Conservation (phyloP, 306 rosid genomes). For the Cicer pinnatifidum region DNA sequence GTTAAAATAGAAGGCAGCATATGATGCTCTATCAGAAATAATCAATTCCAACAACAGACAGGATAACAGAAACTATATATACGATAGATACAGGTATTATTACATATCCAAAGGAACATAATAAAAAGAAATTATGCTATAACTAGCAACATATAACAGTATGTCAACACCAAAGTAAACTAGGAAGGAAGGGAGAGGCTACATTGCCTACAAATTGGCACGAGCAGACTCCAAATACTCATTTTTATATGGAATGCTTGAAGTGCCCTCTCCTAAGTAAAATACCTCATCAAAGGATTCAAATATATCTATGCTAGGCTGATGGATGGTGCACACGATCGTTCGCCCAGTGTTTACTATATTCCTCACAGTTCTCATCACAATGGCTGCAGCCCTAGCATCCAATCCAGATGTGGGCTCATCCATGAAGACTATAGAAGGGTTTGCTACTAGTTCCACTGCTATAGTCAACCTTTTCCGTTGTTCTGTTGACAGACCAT, state of each 20-base stretch:
- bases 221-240: slow-evolving; percentile 11
- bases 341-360: slow-evolving; percentile 96
- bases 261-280: slow-evolving; percentile 22
- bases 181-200: not conserved
- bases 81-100: not conserved
- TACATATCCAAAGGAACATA: not conserved
- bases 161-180: not conserved
- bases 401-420: slow-evolving; percentile 99
- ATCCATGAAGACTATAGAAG: slow-evolving; percentile 96
- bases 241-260: slow-evolving; percentile 22
- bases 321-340: slow-evolving; percentile 97
- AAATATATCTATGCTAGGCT: slow-evolving; percentile 97
- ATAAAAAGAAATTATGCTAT: not conserved
- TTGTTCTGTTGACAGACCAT: slow-evolving; percentile 96
- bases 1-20: slow-evolving; percentile 16
- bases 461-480: slow-evolving; percentile 92
- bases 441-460: slow-evolving; percentile 93
- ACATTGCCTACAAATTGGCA: not conserved
- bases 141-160: slow-evolving; percentile 12
- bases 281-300: slow-evolving; percentile 98
- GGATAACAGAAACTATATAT: slow-evolving; percentile 19
- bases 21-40: slow-evolving; percentile 27
- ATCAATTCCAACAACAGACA: not conserved
- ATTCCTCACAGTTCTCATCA: slow-evolving; percentile 98
- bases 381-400: slow-evolving; percentile 97